Percentiles rank a stretch among this genome's conserved stretches.
Evolutionary conservation across 257 asterid genomes (phyloP).

Genomic region (Fraxinus americana): DNA sequence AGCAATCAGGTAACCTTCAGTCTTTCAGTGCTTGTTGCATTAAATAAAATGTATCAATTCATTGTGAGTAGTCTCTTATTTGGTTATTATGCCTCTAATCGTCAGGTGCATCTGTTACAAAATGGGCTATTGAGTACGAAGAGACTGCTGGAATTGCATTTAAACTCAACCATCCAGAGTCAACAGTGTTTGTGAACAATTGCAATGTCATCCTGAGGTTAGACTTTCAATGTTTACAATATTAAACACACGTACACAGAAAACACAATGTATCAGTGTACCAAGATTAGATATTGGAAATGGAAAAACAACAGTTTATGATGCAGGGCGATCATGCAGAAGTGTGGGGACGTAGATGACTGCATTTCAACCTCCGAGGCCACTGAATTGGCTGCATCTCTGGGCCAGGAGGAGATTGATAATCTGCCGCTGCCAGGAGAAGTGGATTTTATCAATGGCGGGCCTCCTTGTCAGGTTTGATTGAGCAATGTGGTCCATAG

Average conservation of each 20-base stretch:
- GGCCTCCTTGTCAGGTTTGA: slow-evolving; percentile 97
- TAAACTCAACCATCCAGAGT: slow-evolving; percentile 81
- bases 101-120: slow-evolving; percentile 67
- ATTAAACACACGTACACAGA: background rate
- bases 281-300: slow-evolving; percentile 7
- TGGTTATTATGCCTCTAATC: slow-evolving; percentile 24
- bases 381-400: slow-evolving; percentile 61
- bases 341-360: slow-evolving; percentile 84
- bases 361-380: slow-evolving; percentile 94
- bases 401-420: slow-evolving; percentile 57
- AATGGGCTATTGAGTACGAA: slow-evolving; percentile 98
- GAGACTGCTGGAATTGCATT: slow-evolving; percentile 93
- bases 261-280: slow-evolving; percentile 7
- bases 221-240: slow-evolving; percentile 10
- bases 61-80: slow-evolving; percentile 13
- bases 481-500: slow-evolving; percentile 20
- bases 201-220: slow-evolving; percentile 93
- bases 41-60: slow-evolving; percentile 18
- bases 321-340: slow-evolving; percentile 90
- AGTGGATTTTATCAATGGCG: slow-evolving; percentile 96
- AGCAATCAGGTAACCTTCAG: slow-evolving; percentile 61
- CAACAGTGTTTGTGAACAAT: slow-evolving; percentile 73
- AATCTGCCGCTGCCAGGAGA: slow-evolving; percentile 89
- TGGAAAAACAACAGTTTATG: slow-evolving; percentile 24
- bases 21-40: slow-evolving; percentile 12